A percentile compares a stretch with the other conserved stretches of the same genome.
Conservation (phyloP, 1,284 basidiomycete genomes). For the Microbotryomycetes sp. region DNA sequence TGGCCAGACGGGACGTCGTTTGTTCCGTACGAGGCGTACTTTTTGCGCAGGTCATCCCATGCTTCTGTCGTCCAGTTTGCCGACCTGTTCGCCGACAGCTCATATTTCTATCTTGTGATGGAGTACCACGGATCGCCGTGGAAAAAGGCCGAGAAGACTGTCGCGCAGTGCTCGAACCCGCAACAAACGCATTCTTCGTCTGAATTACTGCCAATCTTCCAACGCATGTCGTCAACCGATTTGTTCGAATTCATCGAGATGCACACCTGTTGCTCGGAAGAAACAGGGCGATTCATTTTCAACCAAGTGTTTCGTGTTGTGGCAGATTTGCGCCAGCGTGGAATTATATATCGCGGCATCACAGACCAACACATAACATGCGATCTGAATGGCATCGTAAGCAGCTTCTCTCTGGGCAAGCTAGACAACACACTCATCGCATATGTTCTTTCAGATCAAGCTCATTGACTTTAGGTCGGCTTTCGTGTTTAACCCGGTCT, state of each 20-base stretch:
- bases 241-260: constrained; percentile 90
- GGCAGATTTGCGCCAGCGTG: constrained; percentile 36
- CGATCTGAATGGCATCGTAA: too few species aligned
- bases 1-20: constrained; percentile 30
- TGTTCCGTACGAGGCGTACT: constrained; percentile 70
- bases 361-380: constrained; percentile 49
- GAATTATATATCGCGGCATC: constrained; percentile 40
- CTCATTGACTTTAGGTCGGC: constrained; percentile 88
- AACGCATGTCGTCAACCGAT: constrained; percentile 72
- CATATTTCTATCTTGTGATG: constrained; percentile 82
- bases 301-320: constrained; percentile 40
- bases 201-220: constrained; percentile 45
- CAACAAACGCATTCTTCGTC: background rate
- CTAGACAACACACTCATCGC: background rate
- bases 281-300: constrained; percentile 50
- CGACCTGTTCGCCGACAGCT: constrained; percentile 69
- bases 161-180: constrained; percentile 1
- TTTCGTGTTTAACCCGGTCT: constrained; percentile 58
- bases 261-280: constrained; percentile 66
- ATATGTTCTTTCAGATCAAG: constrained; percentile 54
- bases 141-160: constrained; percentile 41
- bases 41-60: constrained; percentile 67
- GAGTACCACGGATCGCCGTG: constrained; percentile 85
- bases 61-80: constrained; percentile 70
- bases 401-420: constrained; percentile 71